Percentiles rank a stretch among this genome's conserved stretches.
phyloP scores from a whole-genome alignment of 2,329 filamentous ascomycete genomes.

The Lecanicillium sp. region DNA sequence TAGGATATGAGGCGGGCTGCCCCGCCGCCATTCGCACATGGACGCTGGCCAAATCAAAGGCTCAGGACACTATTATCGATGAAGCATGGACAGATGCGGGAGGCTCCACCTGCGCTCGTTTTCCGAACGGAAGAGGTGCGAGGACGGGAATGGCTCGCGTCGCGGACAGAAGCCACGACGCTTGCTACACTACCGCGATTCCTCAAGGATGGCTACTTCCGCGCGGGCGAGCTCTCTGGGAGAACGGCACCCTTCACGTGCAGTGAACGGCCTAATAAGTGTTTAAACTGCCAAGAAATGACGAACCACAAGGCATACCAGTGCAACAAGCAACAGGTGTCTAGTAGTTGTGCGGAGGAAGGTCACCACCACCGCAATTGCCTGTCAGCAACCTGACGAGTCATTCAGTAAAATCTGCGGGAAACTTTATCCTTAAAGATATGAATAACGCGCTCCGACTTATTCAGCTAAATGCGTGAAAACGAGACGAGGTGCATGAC shows the following conservation, averaged over 20 bases:
- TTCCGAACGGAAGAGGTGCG: too few species aligned
- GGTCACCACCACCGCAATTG: slow-evolving; percentile 20
- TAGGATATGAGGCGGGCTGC: too few species aligned
- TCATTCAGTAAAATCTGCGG: slow-evolving; percentile 20
- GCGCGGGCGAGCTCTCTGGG: slow-evolving; percentile 19
- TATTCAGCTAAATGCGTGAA: slow-evolving; percentile 17
- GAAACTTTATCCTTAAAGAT: slow-evolving; percentile 16
- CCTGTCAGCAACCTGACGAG: slow-evolving; percentile 16
- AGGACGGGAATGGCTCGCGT: too few species aligned
- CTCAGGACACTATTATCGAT: too few species aligned
- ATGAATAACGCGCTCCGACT: slow-evolving; percentile 19
- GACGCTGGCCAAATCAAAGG: too few species aligned
- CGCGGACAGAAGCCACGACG: too few species aligned
- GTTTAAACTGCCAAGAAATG: slow-evolving; percentile 26
- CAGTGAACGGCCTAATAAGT: too few species aligned
- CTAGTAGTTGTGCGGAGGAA: slow-evolving; percentile 15
- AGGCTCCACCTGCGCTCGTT: too few species aligned
- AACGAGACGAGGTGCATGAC: slow-evolving; percentile 15
- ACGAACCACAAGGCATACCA: slow-evolving; percentile 22
- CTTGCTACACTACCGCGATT: too few species aligned
- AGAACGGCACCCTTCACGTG: slow-evolving; percentile 18
- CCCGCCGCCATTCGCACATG: too few species aligned
- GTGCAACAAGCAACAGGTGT: slow-evolving; percentile 21
- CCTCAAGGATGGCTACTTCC: slow-evolving; percentile 20
- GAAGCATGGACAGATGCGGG: too few species aligned